Conservation (phyloP, 345 rosid genomes). For the Clarkia xantiana region DNA sequence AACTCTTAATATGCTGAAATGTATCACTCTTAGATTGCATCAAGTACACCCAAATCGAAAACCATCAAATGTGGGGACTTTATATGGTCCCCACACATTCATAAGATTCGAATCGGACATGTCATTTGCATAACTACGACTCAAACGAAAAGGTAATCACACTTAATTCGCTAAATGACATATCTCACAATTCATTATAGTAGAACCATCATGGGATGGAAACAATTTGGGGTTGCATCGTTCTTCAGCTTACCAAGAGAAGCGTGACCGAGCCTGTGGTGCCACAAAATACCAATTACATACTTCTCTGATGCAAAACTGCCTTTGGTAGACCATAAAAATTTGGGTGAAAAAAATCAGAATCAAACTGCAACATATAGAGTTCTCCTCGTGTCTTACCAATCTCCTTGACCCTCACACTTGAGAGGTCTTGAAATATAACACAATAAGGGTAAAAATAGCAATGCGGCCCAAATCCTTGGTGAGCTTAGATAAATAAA, state of each 20-base stretch:
- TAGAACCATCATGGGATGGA: background rate
- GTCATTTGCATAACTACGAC: background rate
- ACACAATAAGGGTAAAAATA: background rate
- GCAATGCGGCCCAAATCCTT: background rate
- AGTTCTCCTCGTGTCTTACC: constrained; percentile 6
- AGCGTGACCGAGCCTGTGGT: constrained; percentile 1
- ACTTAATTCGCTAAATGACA: constrained; percentile 7
- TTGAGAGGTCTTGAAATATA: constrained; percentile 8
- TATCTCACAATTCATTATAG: background rate
- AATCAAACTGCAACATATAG: background rate
- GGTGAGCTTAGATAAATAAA: background rate
- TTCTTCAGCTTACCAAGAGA: background rate
- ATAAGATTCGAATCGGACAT: background rate
- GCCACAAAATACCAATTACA: background rate
- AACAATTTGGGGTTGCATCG: background rate
- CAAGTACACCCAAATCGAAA: background rate
- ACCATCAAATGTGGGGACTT: background rate
- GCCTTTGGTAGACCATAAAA: background rate
- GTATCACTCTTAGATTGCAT: background rate
- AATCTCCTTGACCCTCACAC: constrained; percentile 7
- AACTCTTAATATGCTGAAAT: background rate
- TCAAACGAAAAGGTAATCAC: background rate
- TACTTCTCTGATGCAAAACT: background rate
- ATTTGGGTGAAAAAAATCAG: too few species aligned
- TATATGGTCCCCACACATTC: constrained; percentile 1